A percentile compares a stretch with the other conserved stretches of the same genome.
Conservation (phyloP, 768 basidiomycete genomes). For the Rhodosporidiobolus sp. region DNA sequence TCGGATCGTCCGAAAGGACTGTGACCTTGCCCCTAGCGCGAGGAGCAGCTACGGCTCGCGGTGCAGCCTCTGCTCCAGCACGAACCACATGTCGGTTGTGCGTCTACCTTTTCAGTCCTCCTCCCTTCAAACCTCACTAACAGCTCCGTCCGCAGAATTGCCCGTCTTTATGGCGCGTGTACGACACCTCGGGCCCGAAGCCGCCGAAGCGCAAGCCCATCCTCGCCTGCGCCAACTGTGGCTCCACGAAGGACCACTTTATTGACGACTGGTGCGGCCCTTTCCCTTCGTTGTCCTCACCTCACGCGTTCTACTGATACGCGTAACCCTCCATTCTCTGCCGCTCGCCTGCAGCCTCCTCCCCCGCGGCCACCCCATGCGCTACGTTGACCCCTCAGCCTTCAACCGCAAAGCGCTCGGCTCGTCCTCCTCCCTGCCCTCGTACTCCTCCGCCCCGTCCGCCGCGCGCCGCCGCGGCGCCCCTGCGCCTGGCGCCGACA, state of each 20-base stretch:
- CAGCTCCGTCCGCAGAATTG: constrained; percentile 20
- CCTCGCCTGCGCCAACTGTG: constrained; percentile 37
- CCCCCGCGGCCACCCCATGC: constrained; percentile 35
- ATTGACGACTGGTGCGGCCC: constrained; percentile 35
- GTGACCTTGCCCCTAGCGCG: constrained; percentile 6
- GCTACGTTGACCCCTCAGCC: constrained; percentile 29
- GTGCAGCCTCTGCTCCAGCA: constrained; percentile 24
- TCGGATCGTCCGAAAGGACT: constrained; percentile 3
- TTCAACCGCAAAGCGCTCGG: constrained; percentile 39
- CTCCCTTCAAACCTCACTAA: neutral
- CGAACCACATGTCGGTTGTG: constrained; percentile 20
- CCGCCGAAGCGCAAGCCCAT: constrained; percentile 31
- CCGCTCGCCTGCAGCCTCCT: constrained; percentile 6
- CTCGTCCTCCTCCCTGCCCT: constrained; percentile 10
- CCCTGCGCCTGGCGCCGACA: constrained; percentile 11
- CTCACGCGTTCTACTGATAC: too few species aligned
- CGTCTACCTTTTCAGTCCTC: neutral
- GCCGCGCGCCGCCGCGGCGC: constrained; percentile 4
- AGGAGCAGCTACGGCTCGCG: constrained; percentile 8
- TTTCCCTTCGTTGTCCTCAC: neutral
- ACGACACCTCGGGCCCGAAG: constrained; percentile 34
- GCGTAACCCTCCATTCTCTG: too few species aligned
- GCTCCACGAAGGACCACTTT: constrained; percentile 35
- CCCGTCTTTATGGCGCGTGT: constrained; percentile 30
- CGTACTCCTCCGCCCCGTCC: constrained; percentile 4